Conservation (phyloP, 1,284 basidiomycete genomes). For the Puccinia brachypodii region DNA sequence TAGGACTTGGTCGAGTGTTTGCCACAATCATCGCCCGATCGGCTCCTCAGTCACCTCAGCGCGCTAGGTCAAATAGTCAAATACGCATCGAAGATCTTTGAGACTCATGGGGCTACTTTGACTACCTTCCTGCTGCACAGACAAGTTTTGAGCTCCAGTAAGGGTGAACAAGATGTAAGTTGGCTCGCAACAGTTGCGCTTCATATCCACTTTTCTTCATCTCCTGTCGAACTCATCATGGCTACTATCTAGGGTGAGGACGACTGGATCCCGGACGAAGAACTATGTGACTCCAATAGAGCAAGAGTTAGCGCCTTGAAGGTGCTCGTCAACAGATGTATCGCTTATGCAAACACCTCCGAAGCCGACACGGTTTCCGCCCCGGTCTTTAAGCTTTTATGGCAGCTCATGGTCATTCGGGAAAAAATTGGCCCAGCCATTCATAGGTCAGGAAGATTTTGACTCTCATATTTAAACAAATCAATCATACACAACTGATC, state of each 20-base stretch:
- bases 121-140: conserved; percentile 71
- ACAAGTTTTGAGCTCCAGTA: conserved; percentile 66
- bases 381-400: conserved; percentile 74
- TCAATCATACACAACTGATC: no score
- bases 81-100: conserved; percentile 70
- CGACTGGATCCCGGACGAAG: conserved; percentile 73
- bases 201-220: background rate
- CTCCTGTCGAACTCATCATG: background rate
- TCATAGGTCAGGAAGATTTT: conserved; percentile 64
- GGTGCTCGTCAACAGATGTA: conserved; percentile 72
- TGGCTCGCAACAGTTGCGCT: conserved; percentile 8
- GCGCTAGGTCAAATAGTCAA: conserved; percentile 75
- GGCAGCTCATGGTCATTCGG: conserved; percentile 66
- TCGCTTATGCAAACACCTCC: conserved; percentile 67
- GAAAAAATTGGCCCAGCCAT: conserved; percentile 23
- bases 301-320: conserved; percentile 76
- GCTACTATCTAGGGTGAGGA: conserved; percentile 55
- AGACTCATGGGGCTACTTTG: conserved; percentile 71
- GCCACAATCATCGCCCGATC: conserved; percentile 62
- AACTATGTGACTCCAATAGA: conserved; percentile 62
- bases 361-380: conserved; percentile 68
- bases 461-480: no score
- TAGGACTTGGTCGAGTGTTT: conserved; percentile 64
- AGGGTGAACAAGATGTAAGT: conserved; percentile 60
- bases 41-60: conserved; percentile 68